Evolutionary conservation across 257 asterid genomes (phyloP), one percentile per base, ranked within the genome.

Genomic region (Fraxinus cuspidata): DNA sequence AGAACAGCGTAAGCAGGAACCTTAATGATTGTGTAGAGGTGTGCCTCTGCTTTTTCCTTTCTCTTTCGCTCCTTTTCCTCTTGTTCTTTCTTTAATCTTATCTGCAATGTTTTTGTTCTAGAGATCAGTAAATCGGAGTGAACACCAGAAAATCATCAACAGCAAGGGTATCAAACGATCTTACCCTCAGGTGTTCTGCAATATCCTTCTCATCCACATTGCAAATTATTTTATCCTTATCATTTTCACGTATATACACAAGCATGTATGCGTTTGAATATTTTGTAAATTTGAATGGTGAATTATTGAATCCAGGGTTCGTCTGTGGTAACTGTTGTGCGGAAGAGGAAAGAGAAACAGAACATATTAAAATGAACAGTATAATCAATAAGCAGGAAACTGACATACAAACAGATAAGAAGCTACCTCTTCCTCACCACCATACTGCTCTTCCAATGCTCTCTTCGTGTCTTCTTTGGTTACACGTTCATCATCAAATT

Each of bases 231-330:
- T 92, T 92, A 58, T 90, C 97, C 85, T 80, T 76, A 83, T 92
- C 97, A 69, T 89, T 87, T 82, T 92, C 96, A 81, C 97, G 93
- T 85, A 92, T 87, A 79, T 92, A 92, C 78, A 92, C 97, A 77
- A 92, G 97, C 97, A 92, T 92, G 81, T 90, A 92, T 11, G 97
- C 96, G 73, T 92, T 92, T 21, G 97, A 92, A 83, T 90, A 88
- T 81, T 90, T 92, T 78, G 97, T 90, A 81, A 92, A 92, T 76
- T 92, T 92, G 81, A 90, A 92, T 32, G 96, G 97, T 67, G 97
- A 78, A 63, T 91, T 91, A 79, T 88, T 92, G 83, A 88, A 87
- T 75, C 97, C 96, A 81, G 97, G 97, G 75, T 88, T 92, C 16
- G 90, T 81, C 80, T 87, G 93, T 28, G 94, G 97, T 68, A 92